Evolutionary conservation across 2,329 filamentous ascomycete genomes (phyloP).

Genomic region (Colletotrichum caudatum): DNA sequence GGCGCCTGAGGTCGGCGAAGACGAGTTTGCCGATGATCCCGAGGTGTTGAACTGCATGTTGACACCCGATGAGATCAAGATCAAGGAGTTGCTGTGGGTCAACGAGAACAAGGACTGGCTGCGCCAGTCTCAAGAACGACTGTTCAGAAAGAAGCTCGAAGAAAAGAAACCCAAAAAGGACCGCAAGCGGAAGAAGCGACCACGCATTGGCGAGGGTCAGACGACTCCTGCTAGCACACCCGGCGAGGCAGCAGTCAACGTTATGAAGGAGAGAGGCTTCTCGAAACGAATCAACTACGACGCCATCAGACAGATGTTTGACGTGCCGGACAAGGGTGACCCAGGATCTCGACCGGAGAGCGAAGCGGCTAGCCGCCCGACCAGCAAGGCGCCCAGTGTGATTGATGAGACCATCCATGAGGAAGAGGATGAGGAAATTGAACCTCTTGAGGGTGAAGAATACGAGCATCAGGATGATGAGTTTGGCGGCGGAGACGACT

Average conservation of each 20-base stretch:
- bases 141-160: constrained; percentile 77
- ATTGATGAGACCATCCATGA: constrained; percentile 53
- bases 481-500: constrained; percentile 50
- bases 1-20: constrained; percentile 76
- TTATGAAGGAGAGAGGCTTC: constrained; percentile 75
- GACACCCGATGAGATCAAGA: constrained; percentile 76
- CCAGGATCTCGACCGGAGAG: constrained; percentile 65
- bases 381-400: constrained; percentile 52
- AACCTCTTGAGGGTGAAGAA: constrained; percentile 45
- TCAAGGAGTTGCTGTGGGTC: constrained; percentile 95
- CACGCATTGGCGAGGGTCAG: constrained; percentile 73
- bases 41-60: constrained; percentile 88
- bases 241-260: constrained; percentile 75
- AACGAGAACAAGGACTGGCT: constrained; percentile 96
- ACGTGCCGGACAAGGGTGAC: constrained; percentile 57
- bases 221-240: constrained; percentile 75
- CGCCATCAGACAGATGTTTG: constrained; percentile 69
- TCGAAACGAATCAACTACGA: constrained; percentile 83
- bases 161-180: constrained; percentile 67
- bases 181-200: constrained; percentile 66
- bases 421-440: constrained; percentile 45
- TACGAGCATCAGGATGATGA: constrained; percentile 49
- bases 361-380: constrained; percentile 51
- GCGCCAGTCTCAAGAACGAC: constrained; percentile 85
- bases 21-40: constrained; percentile 89